Conservation (phyloP, 345 rosid genomes). For the Noccaea bulbosa region DNA sequence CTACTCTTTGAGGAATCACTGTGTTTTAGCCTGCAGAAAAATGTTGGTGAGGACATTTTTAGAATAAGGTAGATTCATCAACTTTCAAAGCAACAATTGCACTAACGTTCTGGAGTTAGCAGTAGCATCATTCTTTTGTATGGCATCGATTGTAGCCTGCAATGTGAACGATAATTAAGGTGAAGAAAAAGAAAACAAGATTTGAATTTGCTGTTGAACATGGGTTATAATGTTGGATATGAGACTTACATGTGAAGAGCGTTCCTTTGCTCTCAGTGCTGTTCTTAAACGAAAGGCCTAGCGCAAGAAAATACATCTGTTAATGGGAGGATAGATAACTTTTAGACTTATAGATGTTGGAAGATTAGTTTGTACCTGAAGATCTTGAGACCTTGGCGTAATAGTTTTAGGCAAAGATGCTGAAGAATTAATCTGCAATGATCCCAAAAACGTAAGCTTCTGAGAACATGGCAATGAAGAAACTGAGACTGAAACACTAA, state of each 20-base stretch:
- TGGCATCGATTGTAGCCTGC: slow-evolving; percentile 33
- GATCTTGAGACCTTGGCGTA: slow-evolving; percentile 18
- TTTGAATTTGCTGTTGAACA: background rate
- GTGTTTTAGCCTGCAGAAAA: slow-evolving; percentile 26
- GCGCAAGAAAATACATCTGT: slow-evolving; percentile 1
- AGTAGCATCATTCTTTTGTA: slow-evolving; percentile 3
- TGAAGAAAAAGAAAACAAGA: background rate
- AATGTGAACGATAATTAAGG: slow-evolving; percentile 6
- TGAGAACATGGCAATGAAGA: slow-evolving; percentile 13
- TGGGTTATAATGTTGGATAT: background rate
- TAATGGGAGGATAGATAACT: background rate
- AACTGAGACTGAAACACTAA: slow-evolving; percentile 8
- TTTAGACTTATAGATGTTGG: background rate
- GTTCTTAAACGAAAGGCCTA: slow-evolving; percentile 39
- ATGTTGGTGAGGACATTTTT: slow-evolving; percentile 11
- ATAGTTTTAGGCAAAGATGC: slow-evolving; percentile 26
- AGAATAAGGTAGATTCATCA: background rate
- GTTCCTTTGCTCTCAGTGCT: slow-evolving; percentile 34
- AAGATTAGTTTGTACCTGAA: slow-evolving; percentile 28
- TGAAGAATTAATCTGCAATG: slow-evolving; percentile 36
- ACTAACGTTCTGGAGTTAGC: slow-evolving; percentile 36
- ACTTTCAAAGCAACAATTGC: slow-evolving; percentile 21
- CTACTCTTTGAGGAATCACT: slow-evolving; percentile 24
- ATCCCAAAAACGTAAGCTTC: slow-evolving; percentile 2
- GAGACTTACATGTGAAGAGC: slow-evolving; percentile 34